Percentiles rank a stretch among this genome's conserved stretches.
phyloP scores from a whole-genome alignment of 805 yeast genomes.

The Saturnispora sekii region DNA sequence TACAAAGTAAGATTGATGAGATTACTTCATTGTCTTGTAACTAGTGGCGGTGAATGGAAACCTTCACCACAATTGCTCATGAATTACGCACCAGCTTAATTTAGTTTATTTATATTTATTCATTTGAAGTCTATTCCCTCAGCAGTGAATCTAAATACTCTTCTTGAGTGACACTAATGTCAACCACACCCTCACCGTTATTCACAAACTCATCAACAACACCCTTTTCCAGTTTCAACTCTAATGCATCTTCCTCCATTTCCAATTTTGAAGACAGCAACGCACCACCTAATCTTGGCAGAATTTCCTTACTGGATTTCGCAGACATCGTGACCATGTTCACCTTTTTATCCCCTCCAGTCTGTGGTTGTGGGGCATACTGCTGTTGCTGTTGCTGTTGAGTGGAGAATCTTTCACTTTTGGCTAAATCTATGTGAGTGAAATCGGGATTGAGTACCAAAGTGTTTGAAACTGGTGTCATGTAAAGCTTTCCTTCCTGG shows the following conservation, averaged over 20 bases:
- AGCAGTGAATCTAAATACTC: constrained; percentile 27
- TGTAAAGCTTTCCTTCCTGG: constrained; percentile 36
- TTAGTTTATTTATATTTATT: neutral
- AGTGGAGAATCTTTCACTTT: constrained; percentile 7
- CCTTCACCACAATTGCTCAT: neutral
- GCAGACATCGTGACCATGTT: constrained; percentile 74
- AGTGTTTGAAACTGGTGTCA: constrained; percentile 56
- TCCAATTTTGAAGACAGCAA: constrained; percentile 51
- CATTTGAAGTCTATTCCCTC: constrained; percentile 9
- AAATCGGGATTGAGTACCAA: constrained; percentile 79
- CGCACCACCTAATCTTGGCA: constrained; percentile 60
- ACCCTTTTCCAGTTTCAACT: constrained; percentile 7
- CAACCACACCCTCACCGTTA: constrained; percentile 8
- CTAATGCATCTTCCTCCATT: constrained; percentile 46
- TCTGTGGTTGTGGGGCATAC: constrained; percentile 5
- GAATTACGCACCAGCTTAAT: no score
- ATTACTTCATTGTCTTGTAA: no score
- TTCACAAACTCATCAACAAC: constrained; percentile 7
- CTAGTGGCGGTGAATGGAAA: neutral
- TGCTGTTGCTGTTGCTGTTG: constrained; percentile 34
- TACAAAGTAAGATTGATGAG: constrained; percentile 7
- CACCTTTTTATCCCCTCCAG: constrained; percentile 32
- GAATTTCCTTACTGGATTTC: constrained; percentile 48
- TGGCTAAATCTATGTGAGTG: constrained; percentile 57
- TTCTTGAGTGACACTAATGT: constrained; percentile 20